A percentile compares a stretch with the other conserved stretches of the same genome.
Evolutionary conservation across 108 stramenopile species (phyloP).

Genomic region (Nitzschia putrida): DNA sequence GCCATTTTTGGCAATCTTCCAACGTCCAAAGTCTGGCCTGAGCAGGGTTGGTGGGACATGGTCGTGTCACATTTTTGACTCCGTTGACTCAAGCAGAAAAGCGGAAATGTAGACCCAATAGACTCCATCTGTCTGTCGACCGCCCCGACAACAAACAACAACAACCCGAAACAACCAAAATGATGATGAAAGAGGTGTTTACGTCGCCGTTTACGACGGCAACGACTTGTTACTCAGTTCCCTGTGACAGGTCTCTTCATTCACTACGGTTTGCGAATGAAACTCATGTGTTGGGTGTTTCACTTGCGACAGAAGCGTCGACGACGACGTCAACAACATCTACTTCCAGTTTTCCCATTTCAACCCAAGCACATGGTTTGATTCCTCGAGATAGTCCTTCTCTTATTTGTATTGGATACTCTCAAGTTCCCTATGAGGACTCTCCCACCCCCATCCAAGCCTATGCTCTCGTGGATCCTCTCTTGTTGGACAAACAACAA

Average conservation of each 20-base stretch:
- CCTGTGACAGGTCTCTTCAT: background rate
- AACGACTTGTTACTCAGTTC: constrained; percentile 35
- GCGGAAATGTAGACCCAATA: no score
- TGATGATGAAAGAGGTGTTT: constrained; percentile 29
- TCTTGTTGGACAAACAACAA: constrained; percentile 9
- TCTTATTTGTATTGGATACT: constrained; percentile 33
- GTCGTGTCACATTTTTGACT: no score
- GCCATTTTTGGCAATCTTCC: no score
- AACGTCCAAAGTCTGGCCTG: no score
- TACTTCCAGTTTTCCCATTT: background rate
- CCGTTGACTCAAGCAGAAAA: no score
- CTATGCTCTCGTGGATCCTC: constrained; percentile 25
- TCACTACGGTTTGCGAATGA: constrained; percentile 36
- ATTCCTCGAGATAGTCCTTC: constrained; percentile 23
- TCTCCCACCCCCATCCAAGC: constrained; percentile 13
- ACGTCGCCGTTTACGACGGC: constrained; percentile 32
- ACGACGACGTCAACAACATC: background rate
- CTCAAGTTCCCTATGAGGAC: background rate
- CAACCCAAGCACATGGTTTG: constrained; percentile 3
- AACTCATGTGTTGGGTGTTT: constrained; percentile 27
- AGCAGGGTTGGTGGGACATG: no score
- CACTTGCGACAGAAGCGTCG: background rate
- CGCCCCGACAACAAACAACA: no score
- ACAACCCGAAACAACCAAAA: background rate
- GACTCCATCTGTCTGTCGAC: no score